These are phyloP conservation scores for Eutreptiella sp. DNA, from an alignment of 208 protist genomes.

Conservation along the genomic window DNA sequence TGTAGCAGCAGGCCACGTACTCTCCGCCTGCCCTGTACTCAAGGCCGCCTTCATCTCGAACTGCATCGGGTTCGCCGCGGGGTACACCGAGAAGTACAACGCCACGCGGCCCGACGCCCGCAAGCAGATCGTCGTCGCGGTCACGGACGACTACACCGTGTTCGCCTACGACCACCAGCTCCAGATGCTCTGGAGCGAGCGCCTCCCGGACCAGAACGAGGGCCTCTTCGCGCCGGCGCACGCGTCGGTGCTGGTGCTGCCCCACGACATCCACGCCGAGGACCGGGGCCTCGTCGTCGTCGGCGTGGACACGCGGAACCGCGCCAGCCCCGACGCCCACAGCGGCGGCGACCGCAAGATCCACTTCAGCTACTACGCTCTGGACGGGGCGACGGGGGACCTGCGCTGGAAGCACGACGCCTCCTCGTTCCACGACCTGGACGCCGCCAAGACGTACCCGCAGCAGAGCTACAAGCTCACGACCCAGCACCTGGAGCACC, in stretches of 20 bases:
- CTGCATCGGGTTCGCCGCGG: conserved; percentile 3
- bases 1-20: too few species aligned
- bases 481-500: conserved; percentile 15
- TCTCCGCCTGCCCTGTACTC: too few species aligned
- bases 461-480: conserved; percentile 24
- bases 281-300: conserved; percentile 12
- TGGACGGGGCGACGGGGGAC: neutral
- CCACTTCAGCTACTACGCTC: conserved; percentile 10
- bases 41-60: too few species aligned
- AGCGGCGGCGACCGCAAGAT: neutral
- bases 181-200: conserved; percentile 2
- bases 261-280: conserved; percentile 10
- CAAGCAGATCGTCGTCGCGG: conserved; percentile 2
- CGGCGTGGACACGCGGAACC: conserved; percentile 5
- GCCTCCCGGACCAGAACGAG: conserved; percentile 10
- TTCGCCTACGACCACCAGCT: conserved; percentile 5
- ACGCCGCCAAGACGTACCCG: conserved; percentile 1
- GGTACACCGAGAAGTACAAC: conserved; percentile 18
- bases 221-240: neutral
- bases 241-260: conserved; percentile 14
- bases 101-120: neutral
- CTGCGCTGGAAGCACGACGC: conserved; percentile 21
- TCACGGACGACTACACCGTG: conserved; percentile 19
- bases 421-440: conserved; percentile 1
- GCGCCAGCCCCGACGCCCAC: neutral